These are phyloP conservation scores for Akebia trifoliata DNA, from an alignment of 164 flowering plant species.

Conservation along the genomic window DNA sequence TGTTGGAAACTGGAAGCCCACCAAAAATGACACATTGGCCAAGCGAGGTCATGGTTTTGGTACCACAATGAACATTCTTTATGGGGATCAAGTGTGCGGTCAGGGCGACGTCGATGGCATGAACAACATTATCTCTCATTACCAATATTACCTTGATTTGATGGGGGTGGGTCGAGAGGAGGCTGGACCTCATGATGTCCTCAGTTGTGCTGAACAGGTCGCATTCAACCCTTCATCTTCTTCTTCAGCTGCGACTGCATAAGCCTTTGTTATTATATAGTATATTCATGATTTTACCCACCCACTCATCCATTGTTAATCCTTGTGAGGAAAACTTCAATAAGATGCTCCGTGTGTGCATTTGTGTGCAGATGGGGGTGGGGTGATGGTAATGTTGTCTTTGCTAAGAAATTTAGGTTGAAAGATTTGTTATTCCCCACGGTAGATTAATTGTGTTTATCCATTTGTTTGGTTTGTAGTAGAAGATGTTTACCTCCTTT, in stretches of 20 bases:
- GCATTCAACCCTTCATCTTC: slow-evolving; percentile 54
- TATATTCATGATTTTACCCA: not conserved
- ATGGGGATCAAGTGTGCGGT: slow-evolving; percentile 64
- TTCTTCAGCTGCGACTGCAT: slow-evolving; percentile 41
- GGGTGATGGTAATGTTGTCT: slow-evolving; percentile 3
- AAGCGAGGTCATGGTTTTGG: slow-evolving; percentile 78
- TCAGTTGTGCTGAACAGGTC: slow-evolving; percentile 62
- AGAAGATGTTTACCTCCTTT: not conserved
- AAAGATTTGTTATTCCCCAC: not conserved
- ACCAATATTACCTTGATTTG: slow-evolving; percentile 67
- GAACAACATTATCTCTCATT: slow-evolving; percentile 74
- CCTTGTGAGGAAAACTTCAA: slow-evolving; percentile 4
- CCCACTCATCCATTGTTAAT: slow-evolving; percentile 2
- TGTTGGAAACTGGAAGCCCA: slow-evolving; percentile 86
- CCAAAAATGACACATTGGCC: slow-evolving; percentile 76
- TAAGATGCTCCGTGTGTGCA: too few species aligned
- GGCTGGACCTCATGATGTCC: slow-evolving; percentile 57
- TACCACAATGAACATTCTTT: slow-evolving; percentile 77
- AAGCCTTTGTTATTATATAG: slow-evolving; percentile 12
- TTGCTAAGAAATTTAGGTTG: not conserved
- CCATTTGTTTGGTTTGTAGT: slow-evolving; percentile 15
- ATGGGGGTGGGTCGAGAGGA: slow-evolving; percentile 70
- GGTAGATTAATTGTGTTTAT: slow-evolving; percentile 6
- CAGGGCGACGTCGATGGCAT: slow-evolving; percentile 64
- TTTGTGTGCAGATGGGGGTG: too few species aligned